phyloP scores from a whole-genome alignment of 2,329 filamentous ascomycete genomes.

The Epichloe typhina region DNA sequence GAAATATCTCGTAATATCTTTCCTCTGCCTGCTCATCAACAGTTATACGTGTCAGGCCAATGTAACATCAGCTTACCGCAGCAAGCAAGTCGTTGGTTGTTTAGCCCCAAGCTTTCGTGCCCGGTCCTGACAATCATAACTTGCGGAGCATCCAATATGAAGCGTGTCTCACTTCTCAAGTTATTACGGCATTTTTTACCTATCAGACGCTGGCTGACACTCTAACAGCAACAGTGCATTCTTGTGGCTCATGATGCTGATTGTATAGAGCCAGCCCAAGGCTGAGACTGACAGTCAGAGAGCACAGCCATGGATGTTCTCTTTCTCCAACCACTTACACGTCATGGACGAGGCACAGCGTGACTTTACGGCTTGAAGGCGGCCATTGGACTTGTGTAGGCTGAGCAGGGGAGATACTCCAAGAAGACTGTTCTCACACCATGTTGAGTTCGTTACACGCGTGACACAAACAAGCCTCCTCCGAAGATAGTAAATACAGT shows the following conservation, averaged over 20 bases:
- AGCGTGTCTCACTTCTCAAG: too few relatives aligned
- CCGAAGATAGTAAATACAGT: neutral
- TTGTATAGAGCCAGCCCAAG: too few relatives aligned
- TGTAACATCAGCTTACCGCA: too few relatives aligned
- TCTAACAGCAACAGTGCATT: too few relatives aligned
- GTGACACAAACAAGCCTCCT: neutral
- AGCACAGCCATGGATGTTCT: neutral
- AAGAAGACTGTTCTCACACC: neutral
- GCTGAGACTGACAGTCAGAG: neutral
- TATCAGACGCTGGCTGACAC: too few relatives aligned
- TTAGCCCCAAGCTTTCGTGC: neutral
- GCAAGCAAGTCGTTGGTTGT: neutral
- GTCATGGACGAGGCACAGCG: neutral
- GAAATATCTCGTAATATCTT: accelerated
- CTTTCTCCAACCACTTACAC: neutral
- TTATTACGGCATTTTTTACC: too few relatives aligned
- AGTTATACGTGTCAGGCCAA: too few relatives aligned
- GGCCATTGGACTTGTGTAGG: neutral
- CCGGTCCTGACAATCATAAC: neutral
- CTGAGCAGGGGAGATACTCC: neutral
- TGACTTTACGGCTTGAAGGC: neutral
- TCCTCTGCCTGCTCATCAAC: too few relatives aligned
- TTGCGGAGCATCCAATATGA: neutral
- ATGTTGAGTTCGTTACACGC: neutral
- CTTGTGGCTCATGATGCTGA: too few relatives aligned